Conservation (phyloP, 768 basidiomycete genomes). For the Kwoniella sp. region DNA sequence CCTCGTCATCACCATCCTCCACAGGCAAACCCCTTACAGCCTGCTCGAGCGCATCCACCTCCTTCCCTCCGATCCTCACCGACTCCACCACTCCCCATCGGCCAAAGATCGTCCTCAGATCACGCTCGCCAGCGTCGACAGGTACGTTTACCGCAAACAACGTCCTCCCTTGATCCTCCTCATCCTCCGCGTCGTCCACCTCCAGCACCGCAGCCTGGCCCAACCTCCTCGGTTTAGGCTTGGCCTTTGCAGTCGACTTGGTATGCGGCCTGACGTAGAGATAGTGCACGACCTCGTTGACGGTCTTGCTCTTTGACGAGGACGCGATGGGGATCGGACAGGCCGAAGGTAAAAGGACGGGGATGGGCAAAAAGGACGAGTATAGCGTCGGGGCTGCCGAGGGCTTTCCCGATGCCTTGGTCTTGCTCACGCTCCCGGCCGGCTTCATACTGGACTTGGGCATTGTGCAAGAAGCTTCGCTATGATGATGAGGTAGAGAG, state of each 20-base stretch:
- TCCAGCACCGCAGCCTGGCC: not conserved
- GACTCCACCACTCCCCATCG: slow-evolving; percentile 68
- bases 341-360: slow-evolving; percentile 26
- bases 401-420: too few species aligned
- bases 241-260: slow-evolving; percentile 2
- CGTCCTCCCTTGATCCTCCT: slow-evolving; percentile 56
- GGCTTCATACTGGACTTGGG: too few species aligned
- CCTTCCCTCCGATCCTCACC: slow-evolving; percentile 17
- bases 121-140: slow-evolving; percentile 77
- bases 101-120: slow-evolving; percentile 72
- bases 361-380: slow-evolving; percentile 38
- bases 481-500: too few species aligned
- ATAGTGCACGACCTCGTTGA: slow-evolving; percentile 58
- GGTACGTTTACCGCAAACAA: slow-evolving; percentile 86
- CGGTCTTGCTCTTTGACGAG: slow-evolving; percentile 19
- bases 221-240: slow-evolving; percentile 34
- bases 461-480: too few species aligned
- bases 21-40: slow-evolving; percentile 22
- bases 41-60: slow-evolving; percentile 32
- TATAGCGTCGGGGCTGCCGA: slow-evolving; percentile 22
- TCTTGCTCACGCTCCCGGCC: too few species aligned
- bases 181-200: slow-evolving; percentile 1
- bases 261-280: slow-evolving; percentile 71
- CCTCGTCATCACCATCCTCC: slow-evolving; percentile 39
- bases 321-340: slow-evolving; percentile 16